Evolutionary conservation across 177 flowering plant genomes (phyloP), one percentile per base, ranked within the genome.

Genomic region (Vitis hybrid): DNA sequence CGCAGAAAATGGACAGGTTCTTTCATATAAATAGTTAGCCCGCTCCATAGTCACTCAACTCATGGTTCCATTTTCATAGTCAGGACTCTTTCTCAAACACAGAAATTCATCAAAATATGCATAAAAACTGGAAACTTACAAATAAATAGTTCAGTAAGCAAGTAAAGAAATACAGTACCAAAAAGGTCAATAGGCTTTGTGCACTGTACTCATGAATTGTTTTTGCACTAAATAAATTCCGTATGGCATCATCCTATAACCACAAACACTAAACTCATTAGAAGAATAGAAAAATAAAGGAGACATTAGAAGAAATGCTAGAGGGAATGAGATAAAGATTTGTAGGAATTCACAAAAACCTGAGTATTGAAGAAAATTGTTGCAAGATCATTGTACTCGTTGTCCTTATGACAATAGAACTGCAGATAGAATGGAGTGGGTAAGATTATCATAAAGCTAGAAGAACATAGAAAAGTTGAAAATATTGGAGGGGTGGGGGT

Each of bases 301-400:
- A 53, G 28, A 24, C 28, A 24, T 24, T 24, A 24, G 28, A 24
- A 24, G 28, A 24, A 24, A 2, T 2, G 3, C 28, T 24, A 24
- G 28, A 24, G 47, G 52, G 49, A 65, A 33, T 4, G 44, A 59
- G 61, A 53, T 1, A 38, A 51, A 54, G 56, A 33, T 52, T 24
- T 50, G 47, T 3, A 66, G 19, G 54, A 50, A 18, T n/a, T 52
- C 11, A 67, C 8, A 38, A 68, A 24, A 52, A 95, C 99, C 99
- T 95, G 99, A 56, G 99, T 94, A 68, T 95, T 95, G 79, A 95
- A 95, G 83, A 95, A 95, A 75, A 95, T 89, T 28, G 99, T 95
- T 47, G 99, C 99, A 69, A 95, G 92, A 83, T 95, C 99, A 70
- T 95, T 95, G 87, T 95, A 95, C 71, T 94, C 95, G 66, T 90